Base-by-base conservation (phyloP, 1,284 basidiomycete species). In the Pseudozyma tsukubaensis region DNA sequence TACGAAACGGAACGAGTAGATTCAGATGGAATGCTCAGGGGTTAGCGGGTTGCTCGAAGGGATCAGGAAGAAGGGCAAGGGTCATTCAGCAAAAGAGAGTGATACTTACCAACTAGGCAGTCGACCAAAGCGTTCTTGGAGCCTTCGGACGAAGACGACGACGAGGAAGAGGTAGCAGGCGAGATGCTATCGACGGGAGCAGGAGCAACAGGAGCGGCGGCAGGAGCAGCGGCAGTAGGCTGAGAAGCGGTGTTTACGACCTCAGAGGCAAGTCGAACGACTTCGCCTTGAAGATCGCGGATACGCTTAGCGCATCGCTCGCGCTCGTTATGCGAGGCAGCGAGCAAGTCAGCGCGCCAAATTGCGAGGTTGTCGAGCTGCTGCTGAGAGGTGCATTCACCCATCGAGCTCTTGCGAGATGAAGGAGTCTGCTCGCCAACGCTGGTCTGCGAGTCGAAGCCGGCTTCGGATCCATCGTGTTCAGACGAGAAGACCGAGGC, bases 71-170 rank as follows among this genome's bases (percentile, higher is more conserved):
- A 18, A 24, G 19, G 13, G 18, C 24, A 7, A 52, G 43, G 32
- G 55, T 44, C 9, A 14, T 44, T 19, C 29, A 43, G 19, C 36
- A 35, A 16, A 10, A 21, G 19, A 21, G 16, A 34, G 44, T 36
- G n/a, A 32, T 50, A 80, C 77, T 80, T 73, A 80, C 78, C 78
- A 44, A 80, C 75, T 16, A 80, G 64, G 49, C 57, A 54, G 43
- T 80, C 78, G 51, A 80, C 78, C 43, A 80, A 59, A n/a, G 63
- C 45, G 14, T 45, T 61, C 58, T 78, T 79, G 57, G 47, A 35
- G 35, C 50, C 45, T 1, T 69, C 72, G 24, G 54, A 36, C 7
- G 65, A 56, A 16, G 63, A 51, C 9, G 70, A 58, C 34, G 59
- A 63, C 9, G 65, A 64, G 8, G 69, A 62, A 10, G 69, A 56